Evolutionary conservation across 208 protist genomes (phyloP), one percentile per base, ranked within the genome.

Genomic region (Borovskyia barvae): DNA sequence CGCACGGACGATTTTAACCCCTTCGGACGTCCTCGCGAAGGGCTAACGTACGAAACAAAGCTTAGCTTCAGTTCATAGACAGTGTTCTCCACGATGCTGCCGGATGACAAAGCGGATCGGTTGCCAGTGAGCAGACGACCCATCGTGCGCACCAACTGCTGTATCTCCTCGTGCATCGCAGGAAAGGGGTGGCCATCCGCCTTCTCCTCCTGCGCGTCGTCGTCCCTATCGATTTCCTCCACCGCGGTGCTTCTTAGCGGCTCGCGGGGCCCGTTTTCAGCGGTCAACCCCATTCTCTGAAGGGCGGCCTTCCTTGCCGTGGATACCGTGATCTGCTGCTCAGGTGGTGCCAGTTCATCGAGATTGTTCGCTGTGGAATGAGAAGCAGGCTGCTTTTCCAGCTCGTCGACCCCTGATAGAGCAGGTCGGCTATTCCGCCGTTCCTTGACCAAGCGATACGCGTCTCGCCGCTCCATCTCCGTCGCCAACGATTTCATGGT

Each of bases 381-480:
- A n/a, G n/a, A n/a, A n/a, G n/a, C n/a, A n/a, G n/a, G n/a, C n/a
- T n/a, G n/a, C n/a, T n/a, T n/a, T n/a, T n/a, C n/a, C n/a, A n/a
- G n/a, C n/a, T n/a, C n/a, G n/a, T n/a, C n/a, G n/a, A n/a, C n/a
- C n/a, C n/a, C n/a, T n/a, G n/a, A 19, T 9, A 17, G 20, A 20
- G 7, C n/a, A 3, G 33, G 30, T 36, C 26, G 40, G n/a, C 36
- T 68, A 35, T 20, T 42, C 26, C 48, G 87, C 4, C 47, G 56
- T 17, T 71, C 55, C 46, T 75, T 72, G 15, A 87, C 62, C 11
- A 92, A 62, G 49, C 65, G 79, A 42, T 82, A 76, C 32, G 84
- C 84, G 36, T 79, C 80, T 7, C 37, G 77, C 2, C 84, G 73
- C 46, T 75, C 52, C 64, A 90, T 79, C 36, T 78, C 72, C 1